A percentile compares a stretch with the other conserved stretches of the same genome.
These are phyloP conservation scores for Nelumbo lutea DNA, from an alignment of 164 flowering plant genomes.

Conservation along the genomic window DNA sequence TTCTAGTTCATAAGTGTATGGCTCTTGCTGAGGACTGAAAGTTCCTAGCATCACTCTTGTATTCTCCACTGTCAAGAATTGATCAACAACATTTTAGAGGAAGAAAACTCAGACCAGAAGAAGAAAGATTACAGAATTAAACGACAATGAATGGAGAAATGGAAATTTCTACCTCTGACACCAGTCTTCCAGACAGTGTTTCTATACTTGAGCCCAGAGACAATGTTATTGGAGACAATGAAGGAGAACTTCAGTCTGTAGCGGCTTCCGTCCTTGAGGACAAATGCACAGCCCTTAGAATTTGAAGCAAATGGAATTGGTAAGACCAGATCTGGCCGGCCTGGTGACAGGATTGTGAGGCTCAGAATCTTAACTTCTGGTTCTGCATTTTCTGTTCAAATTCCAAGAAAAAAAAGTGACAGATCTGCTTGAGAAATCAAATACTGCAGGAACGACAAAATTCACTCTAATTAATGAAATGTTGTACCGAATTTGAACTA, in stretches of 20 bases:
- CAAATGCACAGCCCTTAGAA: constrained; percentile 30
- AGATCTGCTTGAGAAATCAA: background rate
- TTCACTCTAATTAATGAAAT: background rate
- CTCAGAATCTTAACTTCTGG: constrained; percentile 42
- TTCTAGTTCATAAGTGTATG: constrained; percentile 37
- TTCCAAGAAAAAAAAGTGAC: background rate
- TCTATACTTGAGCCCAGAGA: constrained; percentile 48
- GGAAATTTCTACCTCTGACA: constrained; percentile 28
- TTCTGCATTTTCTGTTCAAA: constrained; percentile 29
- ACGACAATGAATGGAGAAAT: background rate
- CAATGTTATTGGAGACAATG: constrained; percentile 42
- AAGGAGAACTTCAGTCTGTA: constrained; percentile 45
- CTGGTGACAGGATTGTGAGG: constrained; percentile 37
- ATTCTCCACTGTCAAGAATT: constrained; percentile 35
- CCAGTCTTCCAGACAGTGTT: constrained; percentile 58
- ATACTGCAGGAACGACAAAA: background rate
- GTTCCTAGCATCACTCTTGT: constrained; percentile 52
- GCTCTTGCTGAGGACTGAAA: constrained; percentile 49
- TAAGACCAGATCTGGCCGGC: constrained; percentile 29
- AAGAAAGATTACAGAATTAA: background rate
- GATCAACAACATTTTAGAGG: background rate
- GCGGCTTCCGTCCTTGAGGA: constrained; percentile 44
- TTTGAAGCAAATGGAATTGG: constrained; percentile 37
- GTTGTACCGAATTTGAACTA: background rate
- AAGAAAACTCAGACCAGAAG: background rate